Evolutionary conservation across 2,329 filamentous ascomycete species (phyloP).

Genomic region (Byssothecium circinans): DNA sequence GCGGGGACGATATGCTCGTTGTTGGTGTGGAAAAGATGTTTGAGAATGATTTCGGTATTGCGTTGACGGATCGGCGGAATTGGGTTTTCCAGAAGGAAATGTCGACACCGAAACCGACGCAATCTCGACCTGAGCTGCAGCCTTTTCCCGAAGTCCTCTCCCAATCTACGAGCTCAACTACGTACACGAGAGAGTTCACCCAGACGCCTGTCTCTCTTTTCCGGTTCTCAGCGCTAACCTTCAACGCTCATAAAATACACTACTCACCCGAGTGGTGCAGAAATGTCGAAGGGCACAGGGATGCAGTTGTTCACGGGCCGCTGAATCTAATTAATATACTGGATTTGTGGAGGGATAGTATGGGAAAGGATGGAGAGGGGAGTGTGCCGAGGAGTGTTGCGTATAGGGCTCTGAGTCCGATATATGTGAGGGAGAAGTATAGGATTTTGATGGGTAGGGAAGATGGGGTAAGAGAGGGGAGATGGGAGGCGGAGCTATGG

Average conservation of each 20-base stretch:
- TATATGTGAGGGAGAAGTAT: constrained; percentile 38
- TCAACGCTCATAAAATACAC: constrained; percentile 92
- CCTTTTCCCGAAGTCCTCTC: constrained; percentile 20
- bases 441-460: constrained; percentile 26
- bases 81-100: constrained; percentile 50
- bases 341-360: constrained; percentile 37
- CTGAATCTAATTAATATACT: constrained; percentile 63
- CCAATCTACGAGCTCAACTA: constrained; percentile 4
- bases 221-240: constrained; percentile 86
- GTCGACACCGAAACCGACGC: constrained; percentile 40
- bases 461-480: constrained; percentile 9
- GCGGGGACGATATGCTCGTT: constrained; percentile 59
- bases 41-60: constrained; percentile 34
- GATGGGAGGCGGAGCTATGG: constrained; percentile 35
- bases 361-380: constrained; percentile 13
- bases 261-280: constrained; percentile 72
- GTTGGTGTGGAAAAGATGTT: constrained; percentile 62
- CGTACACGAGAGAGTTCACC: constrained; percentile 54
- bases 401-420: constrained; percentile 36
- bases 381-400: constrained; percentile 28
- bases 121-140: constrained; percentile 20
- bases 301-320: constrained; percentile 84
- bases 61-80: constrained; percentile 40
- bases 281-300: constrained; percentile 71
- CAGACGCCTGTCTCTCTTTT: constrained; percentile 76